Conservation (phyloP, 345 rosid genomes). For the Psidium friedrichsthalianum region DNA sequence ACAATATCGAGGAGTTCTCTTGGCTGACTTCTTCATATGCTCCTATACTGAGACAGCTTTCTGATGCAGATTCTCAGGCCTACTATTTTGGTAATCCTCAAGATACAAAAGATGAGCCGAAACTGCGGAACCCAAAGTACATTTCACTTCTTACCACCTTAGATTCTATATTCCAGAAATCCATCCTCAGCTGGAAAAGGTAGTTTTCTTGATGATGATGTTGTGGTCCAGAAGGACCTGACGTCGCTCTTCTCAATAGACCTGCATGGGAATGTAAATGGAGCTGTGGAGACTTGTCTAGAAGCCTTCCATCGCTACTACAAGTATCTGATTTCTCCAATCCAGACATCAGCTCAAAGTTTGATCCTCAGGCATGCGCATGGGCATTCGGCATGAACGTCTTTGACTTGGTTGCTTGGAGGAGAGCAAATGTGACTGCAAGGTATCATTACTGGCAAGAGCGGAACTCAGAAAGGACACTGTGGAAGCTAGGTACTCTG, state of each 20-base stretch:
- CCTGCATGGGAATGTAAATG: conserved; percentile 59
- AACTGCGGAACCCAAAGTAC: conserved; percentile 46
- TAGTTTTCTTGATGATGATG: conserved; percentile 57
- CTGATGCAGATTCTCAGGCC: neutral
- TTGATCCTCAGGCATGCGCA: conserved; percentile 43
- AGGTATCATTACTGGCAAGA: conserved; percentile 34
- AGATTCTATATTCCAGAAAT: conserved; percentile 49
- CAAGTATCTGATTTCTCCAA: conserved; percentile 49
- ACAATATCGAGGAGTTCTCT: conserved; percentile 26
- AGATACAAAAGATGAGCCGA: conserved; percentile 17
- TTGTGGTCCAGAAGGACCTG: conserved; percentile 61
- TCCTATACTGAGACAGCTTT: conserved; percentile 19
- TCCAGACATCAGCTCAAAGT: conserved; percentile 18
- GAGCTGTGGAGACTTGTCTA: conserved; percentile 59
- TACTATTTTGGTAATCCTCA: conserved; percentile 22
- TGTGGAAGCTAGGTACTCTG: conserved; percentile 52
- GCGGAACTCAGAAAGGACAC: conserved; percentile 37
- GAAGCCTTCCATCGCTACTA: conserved; percentile 41
- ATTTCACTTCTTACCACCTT: conserved; percentile 47
- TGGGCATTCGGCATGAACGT: conserved; percentile 78
- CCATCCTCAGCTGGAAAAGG: conserved; percentile 44
- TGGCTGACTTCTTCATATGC: conserved; percentile 40
- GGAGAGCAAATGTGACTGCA: conserved; percentile 25
- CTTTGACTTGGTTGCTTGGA: conserved; percentile 54
- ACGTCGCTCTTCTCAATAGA: conserved; percentile 30